Conservation (phyloP, 1,139 yeast genomes). For the Suhomyces bokatorum region DNA sequence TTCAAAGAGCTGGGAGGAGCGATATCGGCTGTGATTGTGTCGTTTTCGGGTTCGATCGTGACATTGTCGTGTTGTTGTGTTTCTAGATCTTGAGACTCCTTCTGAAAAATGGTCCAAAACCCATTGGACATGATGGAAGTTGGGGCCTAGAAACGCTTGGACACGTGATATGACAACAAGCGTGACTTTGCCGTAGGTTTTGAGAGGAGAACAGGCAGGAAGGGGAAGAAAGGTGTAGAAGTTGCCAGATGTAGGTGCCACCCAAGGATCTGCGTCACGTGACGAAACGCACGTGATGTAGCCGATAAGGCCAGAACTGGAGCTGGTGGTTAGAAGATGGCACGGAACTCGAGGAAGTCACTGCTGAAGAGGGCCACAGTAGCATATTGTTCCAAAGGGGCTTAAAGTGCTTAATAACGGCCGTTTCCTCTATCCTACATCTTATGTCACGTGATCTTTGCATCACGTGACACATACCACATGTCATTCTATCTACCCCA, state of each 20-base stretch:
- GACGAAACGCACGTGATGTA: not conserved
- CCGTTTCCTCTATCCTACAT: too few relatives aligned
- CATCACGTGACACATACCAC: not conserved
- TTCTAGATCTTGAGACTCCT: not conserved
- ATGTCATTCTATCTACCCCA: too few relatives aligned
- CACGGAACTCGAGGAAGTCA: too few relatives aligned
- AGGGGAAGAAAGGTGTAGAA: not conserved
- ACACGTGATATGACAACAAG: not conserved
- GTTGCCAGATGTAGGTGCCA: not conserved
- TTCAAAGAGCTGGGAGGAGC: not conserved
- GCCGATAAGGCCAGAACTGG: too few relatives aligned
- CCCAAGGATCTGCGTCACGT: not conserved
- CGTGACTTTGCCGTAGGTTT: not conserved
- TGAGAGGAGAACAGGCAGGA: too few relatives aligned
- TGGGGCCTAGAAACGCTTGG: not conserved
- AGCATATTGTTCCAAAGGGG: too few relatives aligned
- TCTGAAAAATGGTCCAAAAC: constrained; percentile 10
- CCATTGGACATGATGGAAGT: constrained; percentile 5
- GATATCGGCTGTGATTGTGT: not conserved
- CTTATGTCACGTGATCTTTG: not conserved
- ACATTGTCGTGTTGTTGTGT: not conserved
- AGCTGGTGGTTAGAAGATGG: too few relatives aligned
- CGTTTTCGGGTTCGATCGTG: not conserved
- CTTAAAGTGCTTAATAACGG: too few relatives aligned
- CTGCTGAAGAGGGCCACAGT: too few relatives aligned